phyloP scores from a whole-genome alignment of 768 basidiomycete species.

The Terana coerulea region DNA sequence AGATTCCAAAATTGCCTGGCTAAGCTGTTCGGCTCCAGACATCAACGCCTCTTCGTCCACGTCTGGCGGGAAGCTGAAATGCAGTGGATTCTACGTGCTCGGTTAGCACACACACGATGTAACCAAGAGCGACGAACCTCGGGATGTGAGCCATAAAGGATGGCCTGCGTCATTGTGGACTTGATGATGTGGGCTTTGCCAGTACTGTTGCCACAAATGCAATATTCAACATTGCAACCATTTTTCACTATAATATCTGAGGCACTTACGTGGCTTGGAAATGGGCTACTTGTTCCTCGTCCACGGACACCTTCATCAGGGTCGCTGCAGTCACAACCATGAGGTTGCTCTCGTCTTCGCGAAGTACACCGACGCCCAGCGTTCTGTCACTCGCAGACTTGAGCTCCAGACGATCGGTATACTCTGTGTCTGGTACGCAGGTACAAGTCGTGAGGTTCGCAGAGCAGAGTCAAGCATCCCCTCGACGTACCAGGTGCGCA shows the following conservation, averaged over 20 bases:
- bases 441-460: neutral
- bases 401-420: slow-evolving; percentile 67
- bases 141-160: slow-evolving; percentile 67
- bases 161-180: slow-evolving; percentile 80
- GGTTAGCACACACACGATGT: neutral
- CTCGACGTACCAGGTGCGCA: slow-evolving; percentile 55
- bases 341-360: slow-evolving; percentile 41
- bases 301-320: slow-evolving; percentile 64
- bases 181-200: slow-evolving; percentile 68
- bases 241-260: too few relatives aligned
- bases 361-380: slow-evolving; percentile 58
- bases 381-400: slow-evolving; percentile 66
- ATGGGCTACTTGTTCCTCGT: slow-evolving; percentile 53
- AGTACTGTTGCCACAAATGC: slow-evolving; percentile 34
- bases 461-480: neutral
- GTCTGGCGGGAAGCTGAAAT: slow-evolving; percentile 78
- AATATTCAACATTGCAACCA: slow-evolving; percentile 1
- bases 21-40: slow-evolving; percentile 75
- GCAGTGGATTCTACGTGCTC: slow-evolving; percentile 71
- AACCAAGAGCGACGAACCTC: slow-evolving; percentile 51
- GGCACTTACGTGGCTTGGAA: slow-evolving; percentile 66
- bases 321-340: slow-evolving; percentile 63
- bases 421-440: slow-evolving; percentile 73
- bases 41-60: slow-evolving; percentile 77
- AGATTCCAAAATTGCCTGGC: slow-evolving; percentile 66